Evolutionary conservation across 2,329 filamentous ascomycete genomes (phyloP), one percentile per base, ranked within the genome.

Genomic region (Talaromyces pinophilus): DNA sequence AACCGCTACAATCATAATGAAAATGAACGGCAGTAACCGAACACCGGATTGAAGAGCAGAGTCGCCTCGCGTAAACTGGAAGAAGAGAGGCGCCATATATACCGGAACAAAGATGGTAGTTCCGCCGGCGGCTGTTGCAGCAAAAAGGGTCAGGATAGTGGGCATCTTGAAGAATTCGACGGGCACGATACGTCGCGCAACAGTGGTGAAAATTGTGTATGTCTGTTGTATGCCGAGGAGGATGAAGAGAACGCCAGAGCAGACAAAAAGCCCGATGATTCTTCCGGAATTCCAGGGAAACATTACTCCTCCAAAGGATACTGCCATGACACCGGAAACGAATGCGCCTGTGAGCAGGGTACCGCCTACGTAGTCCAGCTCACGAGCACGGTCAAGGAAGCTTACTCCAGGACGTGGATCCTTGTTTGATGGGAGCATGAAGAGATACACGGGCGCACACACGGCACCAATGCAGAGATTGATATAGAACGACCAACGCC

Each of bases 31-130:
- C 17, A 76, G 66, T 5, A 78, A 67, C 8, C 71, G 72, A 8
- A 78, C 71, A 6, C 71, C 71, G 6, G 74, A 69, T 22, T 60
- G 67, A n/a, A 75, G 55, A 2, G 72, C 74, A 0, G 70, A 73
- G 57, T 82, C 82, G 7, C 80, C 80, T 3, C 75, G 76, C 0
- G 78, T 78, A 70, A 86, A 86, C 64, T 84, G 82, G 71, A 86
- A 86, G 74, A 79, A 85, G 0, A 86, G 75, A 0, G 85, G 84
- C 11, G 83, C 80, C 73, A 83, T 86, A 73, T 86, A 86, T 6
- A 83, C 74, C 0, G 77, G 40, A 38, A 67, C 52, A 55, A 66
- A 62, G n/a, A 65, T 25, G 63, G 81, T 76, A 52, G 79, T 79
- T 5, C 55, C 63, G 64, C 59, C 59, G 1, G 46, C 50, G 78